phyloP scores from a whole-genome alignment of 306 rosid species.

The Myrica gale region DNA sequence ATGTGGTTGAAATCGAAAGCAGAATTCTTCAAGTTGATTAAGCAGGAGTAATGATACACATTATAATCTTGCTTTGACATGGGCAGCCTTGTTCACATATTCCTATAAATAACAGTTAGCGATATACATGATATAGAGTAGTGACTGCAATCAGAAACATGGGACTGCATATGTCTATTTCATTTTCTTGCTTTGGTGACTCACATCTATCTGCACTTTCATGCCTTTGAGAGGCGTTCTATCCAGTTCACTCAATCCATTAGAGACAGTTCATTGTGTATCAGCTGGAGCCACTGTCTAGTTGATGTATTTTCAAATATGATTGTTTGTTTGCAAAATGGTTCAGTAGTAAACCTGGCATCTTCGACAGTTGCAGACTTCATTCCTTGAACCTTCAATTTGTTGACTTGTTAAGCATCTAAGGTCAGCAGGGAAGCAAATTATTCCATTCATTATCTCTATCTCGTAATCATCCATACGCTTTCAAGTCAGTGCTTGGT shows the following conservation, averaged over 20 bases:
- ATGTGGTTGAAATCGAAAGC: neutral
- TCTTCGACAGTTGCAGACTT: neutral
- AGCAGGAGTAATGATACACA: too few species aligned
- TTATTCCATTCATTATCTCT: neutral
- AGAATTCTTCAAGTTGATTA: neutral
- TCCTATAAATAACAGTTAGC: too few species aligned
- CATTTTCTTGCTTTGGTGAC: neutral
- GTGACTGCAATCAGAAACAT: too few species aligned
- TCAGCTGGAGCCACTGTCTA: too few species aligned
- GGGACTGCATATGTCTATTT: too few species aligned
- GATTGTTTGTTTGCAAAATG: neutral
- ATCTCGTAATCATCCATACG: neutral
- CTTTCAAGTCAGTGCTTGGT: neutral
- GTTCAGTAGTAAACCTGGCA: neutral
- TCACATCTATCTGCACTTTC: neutral
- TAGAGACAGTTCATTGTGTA: too few species aligned
- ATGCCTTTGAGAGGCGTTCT: neutral
- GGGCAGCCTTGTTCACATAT: too few species aligned
- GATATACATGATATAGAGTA: too few species aligned
- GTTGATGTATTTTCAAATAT: neutral
- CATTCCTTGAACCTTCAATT: neutral
- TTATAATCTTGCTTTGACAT: too few species aligned
- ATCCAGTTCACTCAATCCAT: too few species aligned
- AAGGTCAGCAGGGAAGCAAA: neutral
- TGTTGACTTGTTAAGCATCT: neutral